Conservation (phyloP, 805 yeast genomes). For the Wickerhamomyces hampshirensis region DNA sequence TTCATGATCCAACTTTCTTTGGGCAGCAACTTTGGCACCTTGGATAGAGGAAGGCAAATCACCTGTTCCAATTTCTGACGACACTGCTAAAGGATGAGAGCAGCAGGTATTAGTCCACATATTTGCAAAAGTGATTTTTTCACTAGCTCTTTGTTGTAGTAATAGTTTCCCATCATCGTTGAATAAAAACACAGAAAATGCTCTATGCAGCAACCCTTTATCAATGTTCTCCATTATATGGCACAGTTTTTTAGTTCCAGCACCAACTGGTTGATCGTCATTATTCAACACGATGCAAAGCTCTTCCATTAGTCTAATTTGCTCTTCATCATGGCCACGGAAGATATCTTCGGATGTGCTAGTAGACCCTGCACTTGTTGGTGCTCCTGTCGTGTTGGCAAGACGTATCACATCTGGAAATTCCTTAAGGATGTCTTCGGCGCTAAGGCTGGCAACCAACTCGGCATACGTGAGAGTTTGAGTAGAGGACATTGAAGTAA, state of each 20-base stretch:
- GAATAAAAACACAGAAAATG: conserved; percentile 93
- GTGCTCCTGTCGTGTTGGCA: conserved; percentile 53
- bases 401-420: conserved; percentile 72
- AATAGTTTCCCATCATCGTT: conserved; percentile 70
- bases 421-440: conserved; percentile 44
- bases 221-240: conserved; percentile 86
- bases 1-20: conserved; percentile 89
- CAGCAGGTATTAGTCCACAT: conserved; percentile 99
- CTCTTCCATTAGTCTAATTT: conserved; percentile 92
- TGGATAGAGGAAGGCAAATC: conserved; percentile 52
- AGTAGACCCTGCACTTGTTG: conserved; percentile 30
- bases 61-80: conserved; percentile 68
- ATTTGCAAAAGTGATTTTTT: conserved; percentile 92
- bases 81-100: conserved; percentile 90
- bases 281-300: conserved; percentile 90
- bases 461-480: conserved; percentile 34
- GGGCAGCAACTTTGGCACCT: conserved; percentile 87
- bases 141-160: conserved; percentile 93
- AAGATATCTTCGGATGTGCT: conserved; percentile 45
- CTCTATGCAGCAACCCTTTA: conserved; percentile 85
- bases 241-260: conserved; percentile 89
- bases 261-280: conserved; percentile 83
- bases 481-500: background rate
- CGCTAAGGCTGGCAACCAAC: conserved; percentile 48
- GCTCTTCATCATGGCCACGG: conserved; percentile 88